phyloP scores from a whole-genome alignment of 2,329 filamentous ascomycete genomes.

The Colletotrichum navitas region DNA sequence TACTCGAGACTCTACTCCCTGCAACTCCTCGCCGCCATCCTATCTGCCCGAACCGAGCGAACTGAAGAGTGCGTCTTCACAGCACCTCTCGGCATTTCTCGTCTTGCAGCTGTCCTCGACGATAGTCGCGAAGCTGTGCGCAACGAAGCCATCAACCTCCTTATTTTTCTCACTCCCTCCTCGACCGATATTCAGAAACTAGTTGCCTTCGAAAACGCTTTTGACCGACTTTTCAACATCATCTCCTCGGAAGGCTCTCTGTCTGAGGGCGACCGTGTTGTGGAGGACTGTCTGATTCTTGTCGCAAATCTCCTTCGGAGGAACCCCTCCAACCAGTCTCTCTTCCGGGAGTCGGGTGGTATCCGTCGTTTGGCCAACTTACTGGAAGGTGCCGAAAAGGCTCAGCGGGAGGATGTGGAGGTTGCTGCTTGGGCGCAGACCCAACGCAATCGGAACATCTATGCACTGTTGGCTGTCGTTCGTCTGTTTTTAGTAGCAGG shows the following conservation, averaged over 20 bases:
- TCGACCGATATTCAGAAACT: constrained; percentile 94
- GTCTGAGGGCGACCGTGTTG: constrained; percentile 83
- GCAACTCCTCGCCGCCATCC: constrained; percentile 88
- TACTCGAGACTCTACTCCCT: constrained; percentile 92
- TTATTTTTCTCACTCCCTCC: constrained; percentile 88
- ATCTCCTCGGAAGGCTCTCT: constrained; percentile 86
- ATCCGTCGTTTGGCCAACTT: constrained; percentile 79
- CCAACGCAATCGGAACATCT: constrained; percentile 90
- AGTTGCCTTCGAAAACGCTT: constrained; percentile 94
- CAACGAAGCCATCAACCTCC: constrained; percentile 87
- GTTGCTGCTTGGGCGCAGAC: constrained; percentile 80
- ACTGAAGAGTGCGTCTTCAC: constrained; percentile 95
- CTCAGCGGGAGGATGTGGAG: constrained; percentile 67
- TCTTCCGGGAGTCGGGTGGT: constrained; percentile 91
- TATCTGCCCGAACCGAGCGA: constrained; percentile 86
- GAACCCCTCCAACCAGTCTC: constrained; percentile 92
- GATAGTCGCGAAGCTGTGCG: constrained; percentile 88
- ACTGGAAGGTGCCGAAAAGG: constrained; percentile 70
- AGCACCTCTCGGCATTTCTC: constrained; percentile 88
- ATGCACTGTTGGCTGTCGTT: constrained; percentile 88
- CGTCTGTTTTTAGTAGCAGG: constrained; percentile 87
- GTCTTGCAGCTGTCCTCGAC: constrained; percentile 85
- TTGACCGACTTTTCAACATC: constrained; percentile 86
- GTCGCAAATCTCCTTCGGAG: constrained; percentile 88
- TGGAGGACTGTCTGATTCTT: constrained; percentile 93